Evolutionary conservation across 257 asterid species (phyloP).

Genomic region (Cinchona pubescens): DNA sequence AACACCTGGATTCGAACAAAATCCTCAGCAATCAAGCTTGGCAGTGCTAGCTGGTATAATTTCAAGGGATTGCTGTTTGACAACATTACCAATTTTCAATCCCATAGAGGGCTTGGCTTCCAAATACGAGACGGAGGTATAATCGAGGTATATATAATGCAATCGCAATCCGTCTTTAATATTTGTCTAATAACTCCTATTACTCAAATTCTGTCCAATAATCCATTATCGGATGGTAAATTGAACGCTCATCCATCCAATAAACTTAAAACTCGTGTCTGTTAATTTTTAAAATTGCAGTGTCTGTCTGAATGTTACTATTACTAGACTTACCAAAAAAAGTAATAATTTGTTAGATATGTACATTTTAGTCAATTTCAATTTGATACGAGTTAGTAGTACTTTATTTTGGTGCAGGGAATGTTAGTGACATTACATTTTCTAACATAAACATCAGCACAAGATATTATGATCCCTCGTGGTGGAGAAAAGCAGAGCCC

Average conservation of each 20-base stretch:
- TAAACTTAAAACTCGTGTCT: too few species aligned
- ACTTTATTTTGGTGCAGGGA: conserved; percentile 73
- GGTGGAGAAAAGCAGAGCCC: conserved; percentile 99
- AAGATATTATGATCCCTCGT: conserved; percentile 75
- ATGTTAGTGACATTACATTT: conserved; percentile 73
- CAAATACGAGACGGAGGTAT: conserved; percentile 97
- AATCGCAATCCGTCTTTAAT: too few species aligned
- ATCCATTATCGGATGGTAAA: too few species aligned
- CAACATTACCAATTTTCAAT: conserved; percentile 69
- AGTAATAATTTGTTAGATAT: not conserved
- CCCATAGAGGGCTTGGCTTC: conserved; percentile 84
- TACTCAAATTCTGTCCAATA: too few species aligned
- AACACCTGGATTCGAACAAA: conserved; percentile 77
- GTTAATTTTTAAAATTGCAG: too few species aligned
- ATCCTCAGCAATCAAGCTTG: conserved; percentile 89
- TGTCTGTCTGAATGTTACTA: too few species aligned
- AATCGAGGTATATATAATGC: not conserved
- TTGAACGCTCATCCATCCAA: too few species aligned
- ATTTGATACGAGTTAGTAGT: too few species aligned
- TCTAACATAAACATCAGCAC: conserved; percentile 84
- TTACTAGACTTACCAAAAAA: too few species aligned
- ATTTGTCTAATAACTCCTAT: too few species aligned
- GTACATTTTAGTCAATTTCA: too few species aligned
- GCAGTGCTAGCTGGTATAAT: conserved; percentile 76
- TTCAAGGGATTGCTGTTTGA: conserved; percentile 61